Evolutionary conservation across 306 rosid genomes (phyloP).

Genomic region (Rosa rugosa): DNA sequence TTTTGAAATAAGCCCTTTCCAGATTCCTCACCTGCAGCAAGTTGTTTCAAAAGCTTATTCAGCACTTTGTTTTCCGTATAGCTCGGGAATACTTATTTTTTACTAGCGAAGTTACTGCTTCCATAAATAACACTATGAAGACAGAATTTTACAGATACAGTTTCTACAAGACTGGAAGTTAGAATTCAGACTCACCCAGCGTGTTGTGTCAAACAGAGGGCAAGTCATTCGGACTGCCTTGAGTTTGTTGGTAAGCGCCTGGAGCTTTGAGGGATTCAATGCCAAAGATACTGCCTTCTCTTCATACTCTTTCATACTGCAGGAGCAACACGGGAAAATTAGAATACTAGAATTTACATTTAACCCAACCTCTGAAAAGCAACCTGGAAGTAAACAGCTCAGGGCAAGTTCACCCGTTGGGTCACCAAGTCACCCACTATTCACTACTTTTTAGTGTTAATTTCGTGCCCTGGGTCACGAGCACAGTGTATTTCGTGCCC

Average conservation of each 20-base stretch:
- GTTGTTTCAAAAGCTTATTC: neutral
- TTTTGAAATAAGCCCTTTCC: conserved; percentile 46
- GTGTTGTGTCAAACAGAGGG: conserved; percentile 88
- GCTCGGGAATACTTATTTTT: neutral
- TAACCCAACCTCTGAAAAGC: neutral
- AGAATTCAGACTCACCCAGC: conserved; percentile 63
- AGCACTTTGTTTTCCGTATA: neutral
- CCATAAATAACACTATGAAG: neutral
- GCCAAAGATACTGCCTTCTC: conserved; percentile 91
- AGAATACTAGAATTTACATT: neutral
- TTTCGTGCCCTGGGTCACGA: too few species aligned
- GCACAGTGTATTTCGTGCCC: too few species aligned
- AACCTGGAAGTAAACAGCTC: neutral
- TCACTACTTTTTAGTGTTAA: too few species aligned
- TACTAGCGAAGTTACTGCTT: neutral
- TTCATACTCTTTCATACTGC: conserved; percentile 87
- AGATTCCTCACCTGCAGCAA: conserved; percentile 46
- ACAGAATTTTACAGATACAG: neutral
- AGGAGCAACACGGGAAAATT: conserved; percentile 11
- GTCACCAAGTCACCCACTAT: too few species aligned
- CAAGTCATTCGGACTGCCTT: conserved; percentile 81
- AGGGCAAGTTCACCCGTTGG: too few species aligned
- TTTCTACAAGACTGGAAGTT: neutral
- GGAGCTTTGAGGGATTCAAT: conserved; percentile 72
- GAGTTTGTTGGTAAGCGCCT: conserved; percentile 68